Evolutionary conservation across 2,329 filamentous ascomycete species (phyloP).

Genomic region (Endoconidiophora laricicola): DNA sequence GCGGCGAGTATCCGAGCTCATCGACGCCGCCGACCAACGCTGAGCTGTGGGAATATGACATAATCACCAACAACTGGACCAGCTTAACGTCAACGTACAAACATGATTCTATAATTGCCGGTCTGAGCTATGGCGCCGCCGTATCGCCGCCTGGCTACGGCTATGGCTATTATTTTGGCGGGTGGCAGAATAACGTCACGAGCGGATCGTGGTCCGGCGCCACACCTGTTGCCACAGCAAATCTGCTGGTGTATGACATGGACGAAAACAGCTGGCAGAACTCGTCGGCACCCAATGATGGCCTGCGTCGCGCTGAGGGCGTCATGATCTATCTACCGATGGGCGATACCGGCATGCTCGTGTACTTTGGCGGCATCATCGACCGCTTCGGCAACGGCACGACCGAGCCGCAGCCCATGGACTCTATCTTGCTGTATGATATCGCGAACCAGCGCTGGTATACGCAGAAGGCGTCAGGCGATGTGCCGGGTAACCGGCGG

Average conservation of each 20-base stretch:
- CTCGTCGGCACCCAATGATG: conserved; percentile 32
- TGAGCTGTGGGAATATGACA: conserved; percentile 39
- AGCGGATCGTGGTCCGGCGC: conserved; percentile 32
- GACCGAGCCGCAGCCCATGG: conserved; percentile 27
- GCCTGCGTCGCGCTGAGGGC: conserved; percentile 39
- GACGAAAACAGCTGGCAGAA: conserved; percentile 34
- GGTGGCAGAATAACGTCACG: conserved; percentile 40
- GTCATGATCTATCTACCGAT: conserved; percentile 42
- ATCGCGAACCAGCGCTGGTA: conserved; percentile 44
- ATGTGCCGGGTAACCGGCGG: conserved; percentile 33
- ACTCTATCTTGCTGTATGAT: conserved; percentile 42
- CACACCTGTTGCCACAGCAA: conserved; percentile 29
- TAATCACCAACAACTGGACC: conserved; percentile 39
- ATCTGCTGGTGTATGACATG: conserved; percentile 41
- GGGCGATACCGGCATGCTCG: conserved; percentile 40
- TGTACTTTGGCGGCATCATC: conserved; percentile 43
- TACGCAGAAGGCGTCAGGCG: conserved; percentile 36
- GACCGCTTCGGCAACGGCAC: conserved; percentile 28
- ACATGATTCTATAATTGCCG: conserved; percentile 22
- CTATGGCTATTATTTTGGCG: conserved; percentile 45
- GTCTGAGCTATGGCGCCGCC: conserved; percentile 40
- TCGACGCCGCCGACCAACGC: conserved; percentile 28
- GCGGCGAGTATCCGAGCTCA: conserved; percentile 37
- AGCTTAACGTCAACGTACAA: conserved; percentile 24
- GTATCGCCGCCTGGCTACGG: conserved; percentile 36